Evolutionary conservation across 1,284 basidiomycete species (phyloP).

Genomic region (Malassezia brasiliensis): DNA sequence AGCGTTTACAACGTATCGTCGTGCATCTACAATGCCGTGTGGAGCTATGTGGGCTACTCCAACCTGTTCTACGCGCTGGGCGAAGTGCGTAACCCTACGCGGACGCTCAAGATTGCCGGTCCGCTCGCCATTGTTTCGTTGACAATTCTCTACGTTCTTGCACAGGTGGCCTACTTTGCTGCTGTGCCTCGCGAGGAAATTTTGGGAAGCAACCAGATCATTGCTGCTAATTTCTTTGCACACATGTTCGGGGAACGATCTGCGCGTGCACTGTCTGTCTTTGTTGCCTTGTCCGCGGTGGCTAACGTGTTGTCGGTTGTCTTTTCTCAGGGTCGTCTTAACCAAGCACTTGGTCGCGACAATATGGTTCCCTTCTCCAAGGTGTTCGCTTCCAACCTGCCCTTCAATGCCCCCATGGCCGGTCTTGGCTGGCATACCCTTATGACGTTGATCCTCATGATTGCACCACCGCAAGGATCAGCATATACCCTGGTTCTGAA

Average conservation of each 20-base stretch:
- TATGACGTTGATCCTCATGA: conserved; percentile 54
- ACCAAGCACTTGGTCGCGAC: conserved; percentile 57
- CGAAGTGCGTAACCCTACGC: conserved; percentile 52
- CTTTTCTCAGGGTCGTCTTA: conserved; percentile 52
- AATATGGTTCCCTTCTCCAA: conserved; percentile 54
- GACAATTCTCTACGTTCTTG: conserved; percentile 51
- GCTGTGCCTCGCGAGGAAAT: conserved; percentile 54
- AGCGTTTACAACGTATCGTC: conserved; percentile 44
- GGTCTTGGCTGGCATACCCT: conserved; percentile 50
- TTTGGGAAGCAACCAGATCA: conserved; percentile 51
- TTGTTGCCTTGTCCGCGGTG: conserved; percentile 53
- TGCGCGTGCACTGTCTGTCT: conserved; percentile 53
- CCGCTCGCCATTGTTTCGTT: conserved; percentile 54
- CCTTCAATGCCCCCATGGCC: conserved; percentile 53
- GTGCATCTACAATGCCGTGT: conserved; percentile 49
- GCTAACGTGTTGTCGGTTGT: conserved; percentile 52
- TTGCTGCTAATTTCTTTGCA: conserved; percentile 56
- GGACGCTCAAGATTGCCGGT: conserved; percentile 56
- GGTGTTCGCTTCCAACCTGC: conserved; percentile 53
- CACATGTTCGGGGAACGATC: conserved; percentile 55
- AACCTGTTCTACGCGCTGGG: conserved; percentile 56
- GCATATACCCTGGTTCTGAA: conserved; percentile 57
- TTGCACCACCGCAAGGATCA: conserved; percentile 55
- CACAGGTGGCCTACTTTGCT: conserved; percentile 53
- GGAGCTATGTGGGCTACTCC: conserved; percentile 57